Conservation (phyloP, 129 eudicot genomes). For the Escallonia herrerae region DNA sequence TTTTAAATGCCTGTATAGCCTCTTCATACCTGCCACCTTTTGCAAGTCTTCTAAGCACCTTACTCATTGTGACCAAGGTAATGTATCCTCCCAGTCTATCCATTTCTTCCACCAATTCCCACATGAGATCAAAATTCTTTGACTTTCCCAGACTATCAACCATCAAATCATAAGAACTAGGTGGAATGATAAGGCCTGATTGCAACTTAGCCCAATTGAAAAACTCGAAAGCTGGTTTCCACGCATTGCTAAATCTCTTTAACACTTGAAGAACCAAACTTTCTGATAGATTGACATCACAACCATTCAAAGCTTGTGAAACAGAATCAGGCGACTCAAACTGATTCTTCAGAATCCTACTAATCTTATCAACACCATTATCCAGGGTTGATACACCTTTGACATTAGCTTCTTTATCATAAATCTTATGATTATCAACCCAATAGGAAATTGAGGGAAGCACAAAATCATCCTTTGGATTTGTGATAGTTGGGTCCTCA, state of each 20-base stretch:
- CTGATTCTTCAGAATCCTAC: conserved; percentile 33
- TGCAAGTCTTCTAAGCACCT: conserved; percentile 64
- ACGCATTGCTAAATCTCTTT: conserved; percentile 55
- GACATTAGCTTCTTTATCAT: conserved; percentile 17
- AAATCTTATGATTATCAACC: conserved; percentile 36
- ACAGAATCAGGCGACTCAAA: conserved; percentile 52
- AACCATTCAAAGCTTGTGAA: conserved; percentile 32
- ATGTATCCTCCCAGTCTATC: conserved; percentile 28
- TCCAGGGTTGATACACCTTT: conserved; percentile 26
- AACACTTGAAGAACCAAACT: conserved; percentile 49
- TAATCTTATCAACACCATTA: conserved; percentile 43
- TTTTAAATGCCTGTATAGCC: conserved; percentile 52
- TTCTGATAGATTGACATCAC: conserved; percentile 39
- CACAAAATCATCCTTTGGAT: conserved; percentile 60
- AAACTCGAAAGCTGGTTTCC: conserved; percentile 62
- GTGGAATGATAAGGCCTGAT: conserved; percentile 27
- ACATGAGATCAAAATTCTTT: conserved; percentile 60
- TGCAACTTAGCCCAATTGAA: conserved; percentile 65
- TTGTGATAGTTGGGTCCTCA: conserved; percentile 16
- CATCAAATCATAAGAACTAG: conserved; percentile 49
- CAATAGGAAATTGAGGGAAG: conserved; percentile 62
- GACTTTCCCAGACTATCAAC: conserved; percentile 73
- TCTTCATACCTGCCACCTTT: conserved; percentile 56
- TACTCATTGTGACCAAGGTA: conserved; percentile 50
- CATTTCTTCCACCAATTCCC: conserved; percentile 68